Evolutionary conservation across 2,329 filamentous ascomycete species (phyloP), one percentile per base, ranked within the genome.

Genomic region (Sclerotinia minor): DNA sequence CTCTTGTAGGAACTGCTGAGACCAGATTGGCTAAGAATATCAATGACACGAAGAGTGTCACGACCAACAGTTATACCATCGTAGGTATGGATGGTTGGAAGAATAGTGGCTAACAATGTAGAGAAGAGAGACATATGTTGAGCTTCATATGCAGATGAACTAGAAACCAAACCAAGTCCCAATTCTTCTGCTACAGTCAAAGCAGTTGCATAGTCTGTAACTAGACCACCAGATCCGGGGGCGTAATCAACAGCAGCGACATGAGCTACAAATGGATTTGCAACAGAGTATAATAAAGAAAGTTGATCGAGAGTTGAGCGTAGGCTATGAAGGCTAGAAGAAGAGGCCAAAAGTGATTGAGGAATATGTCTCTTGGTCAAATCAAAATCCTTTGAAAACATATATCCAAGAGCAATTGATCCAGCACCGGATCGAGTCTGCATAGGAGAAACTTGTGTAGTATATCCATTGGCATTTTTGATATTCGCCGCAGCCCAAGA

Each of bases 321-420:
- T 76, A 99, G 85, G 77, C 91, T 89, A 69, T 88, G 87, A 72
- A 99, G 83, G 72, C 89, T 94, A 57, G 92, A 88, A 0, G 93
- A 94, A 3, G 93, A 92, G 13, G 93, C 94, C 71, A 99, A 81
- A 71, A 99, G 88, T 21, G 92, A 89, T 84, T 99, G 95, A 3
- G 95, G 94, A 68, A 97, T 89, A 77, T 95, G 89, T 73, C 94
- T 89, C 84, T 95, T 97, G 82, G 86, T 88, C 75, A 97, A 80
- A 78, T 98, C 94, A 76, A 97, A 97, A 80, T 99, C 95, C 76
- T 92, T 92, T 70, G 94, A 97, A 84, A 98, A 99, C 78, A 98
- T 92, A 81, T 99, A 99, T 68, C 95, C 95, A 60, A 99, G 85
- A 29, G 95, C 93, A 77, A 98, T 91, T 72, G 91, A 89, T 67